phyloP scores from a whole-genome alignment of 163 green algal species.

The Trebouxia gelatinosa region DNA sequence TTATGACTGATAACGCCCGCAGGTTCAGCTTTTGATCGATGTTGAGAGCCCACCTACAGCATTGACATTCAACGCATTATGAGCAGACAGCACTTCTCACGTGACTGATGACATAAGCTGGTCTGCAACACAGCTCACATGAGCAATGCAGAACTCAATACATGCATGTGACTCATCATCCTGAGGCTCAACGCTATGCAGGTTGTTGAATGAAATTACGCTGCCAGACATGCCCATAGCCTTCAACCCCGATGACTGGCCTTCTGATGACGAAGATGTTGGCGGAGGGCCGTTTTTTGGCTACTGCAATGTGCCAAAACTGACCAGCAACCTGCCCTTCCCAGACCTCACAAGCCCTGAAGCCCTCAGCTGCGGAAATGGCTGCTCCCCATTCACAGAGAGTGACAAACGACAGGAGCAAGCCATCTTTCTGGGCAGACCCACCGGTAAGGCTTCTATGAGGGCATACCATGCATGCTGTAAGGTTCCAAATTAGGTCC shows the following conservation, averaged over 20 bases:
- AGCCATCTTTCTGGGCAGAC: slow-evolving; percentile 4
- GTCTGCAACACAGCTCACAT: too few relatives aligned
- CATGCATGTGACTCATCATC: too few relatives aligned
- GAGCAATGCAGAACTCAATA: too few relatives aligned
- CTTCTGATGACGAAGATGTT: not conserved
- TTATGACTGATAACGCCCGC: too few relatives aligned
- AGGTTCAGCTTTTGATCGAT: too few relatives aligned
- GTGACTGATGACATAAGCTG: too few relatives aligned
- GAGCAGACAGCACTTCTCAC: too few relatives aligned
- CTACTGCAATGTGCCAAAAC: not conserved
- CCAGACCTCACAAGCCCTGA: not conserved
- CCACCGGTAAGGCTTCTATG: not conserved
- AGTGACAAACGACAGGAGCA: not conserved
- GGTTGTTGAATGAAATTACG: not conserved
- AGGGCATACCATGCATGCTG: too few relatives aligned
- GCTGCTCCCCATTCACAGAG: not conserved
- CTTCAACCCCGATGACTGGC: not conserved
- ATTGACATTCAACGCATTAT: too few relatives aligned
- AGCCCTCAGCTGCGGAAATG: not conserved
- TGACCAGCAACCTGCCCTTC: not conserved
- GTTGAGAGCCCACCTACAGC: too few relatives aligned
- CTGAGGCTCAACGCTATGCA: too few relatives aligned
- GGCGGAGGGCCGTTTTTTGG: not conserved
- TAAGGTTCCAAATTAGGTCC: too few relatives aligned
- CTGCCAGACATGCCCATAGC: slow-evolving; percentile 9